Conservation (phyloP, 2,329 filamentous ascomycete genomes). For the Pleurostoma richardsiae region DNA sequence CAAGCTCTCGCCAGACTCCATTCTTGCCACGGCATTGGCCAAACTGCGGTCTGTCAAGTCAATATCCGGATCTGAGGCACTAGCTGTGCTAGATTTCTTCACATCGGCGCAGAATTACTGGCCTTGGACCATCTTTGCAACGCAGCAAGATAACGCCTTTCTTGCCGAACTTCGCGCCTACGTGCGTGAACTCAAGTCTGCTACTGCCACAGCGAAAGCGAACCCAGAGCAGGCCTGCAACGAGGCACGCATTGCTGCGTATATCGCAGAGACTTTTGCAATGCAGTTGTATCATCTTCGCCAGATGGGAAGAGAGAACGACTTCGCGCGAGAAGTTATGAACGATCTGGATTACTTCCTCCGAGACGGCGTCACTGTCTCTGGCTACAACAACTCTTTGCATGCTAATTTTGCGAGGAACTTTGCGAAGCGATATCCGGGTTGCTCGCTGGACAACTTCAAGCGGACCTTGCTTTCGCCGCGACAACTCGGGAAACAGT, state of each 20-base stretch:
- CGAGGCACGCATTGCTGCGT: slow-evolving; percentile 69
- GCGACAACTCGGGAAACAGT: slow-evolving; percentile 65
- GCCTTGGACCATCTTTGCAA: slow-evolving; percentile 85
- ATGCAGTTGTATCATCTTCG: slow-evolving; percentile 87
- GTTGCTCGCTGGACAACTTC: slow-evolving; percentile 70
- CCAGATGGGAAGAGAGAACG: slow-evolving; percentile 62
- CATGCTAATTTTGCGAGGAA: slow-evolving; percentile 84
- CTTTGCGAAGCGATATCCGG: slow-evolving; percentile 71
- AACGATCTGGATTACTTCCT: slow-evolving; percentile 75
- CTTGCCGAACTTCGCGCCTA: slow-evolving; percentile 68
- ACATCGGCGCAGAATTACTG: slow-evolving; percentile 87
- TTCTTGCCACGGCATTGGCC: slow-evolving; percentile 70
- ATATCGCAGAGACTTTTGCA: slow-evolving; percentile 81
- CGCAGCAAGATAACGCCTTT: slow-evolving; percentile 70
- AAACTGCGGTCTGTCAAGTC: slow-evolving; percentile 61
- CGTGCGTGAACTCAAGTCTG: slow-evolving; percentile 52
- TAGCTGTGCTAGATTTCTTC: slow-evolving; percentile 81
- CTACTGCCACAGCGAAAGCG: slow-evolving; percentile 45
- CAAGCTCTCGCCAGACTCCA: slow-evolving; percentile 50
- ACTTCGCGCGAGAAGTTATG: slow-evolving; percentile 66
- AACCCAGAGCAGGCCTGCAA: slow-evolving; percentile 53
- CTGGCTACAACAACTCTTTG: slow-evolving; percentile 80
- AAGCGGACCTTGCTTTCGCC: slow-evolving; percentile 67
- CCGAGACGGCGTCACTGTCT: slow-evolving; percentile 71
- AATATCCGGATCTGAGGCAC: slow-evolving; percentile 59